These are phyloP conservation scores for Mariannaea sp. DNA, from an alignment of 2,329 filamentous ascomycete species.

Conservation along the genomic window DNA sequence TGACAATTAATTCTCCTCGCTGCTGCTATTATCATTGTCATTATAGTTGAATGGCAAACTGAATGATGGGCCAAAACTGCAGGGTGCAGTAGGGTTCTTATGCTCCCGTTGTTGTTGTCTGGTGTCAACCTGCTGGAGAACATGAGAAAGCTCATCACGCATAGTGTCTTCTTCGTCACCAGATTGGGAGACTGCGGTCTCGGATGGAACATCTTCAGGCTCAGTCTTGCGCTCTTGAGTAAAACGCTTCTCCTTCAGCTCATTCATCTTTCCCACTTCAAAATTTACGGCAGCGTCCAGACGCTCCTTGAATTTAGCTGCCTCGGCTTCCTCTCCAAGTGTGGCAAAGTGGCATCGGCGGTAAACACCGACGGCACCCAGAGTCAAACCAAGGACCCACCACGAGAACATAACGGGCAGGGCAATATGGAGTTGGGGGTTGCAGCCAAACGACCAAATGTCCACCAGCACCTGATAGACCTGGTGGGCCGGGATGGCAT, in stretches of 20 bases:
- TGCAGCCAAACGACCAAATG: conserved; percentile 29
- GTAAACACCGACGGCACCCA: conserved; percentile 6
- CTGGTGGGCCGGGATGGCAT: conserved; percentile 25
- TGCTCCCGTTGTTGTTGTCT: conserved; percentile 2
- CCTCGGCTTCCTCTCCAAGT: conserved; percentile 8
- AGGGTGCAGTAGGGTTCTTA: background rate
- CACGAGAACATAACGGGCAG: conserved; percentile 30
- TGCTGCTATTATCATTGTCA: background rate
- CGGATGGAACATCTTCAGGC: background rate
- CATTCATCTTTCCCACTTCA: background rate
- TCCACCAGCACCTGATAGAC: conserved; percentile 27
- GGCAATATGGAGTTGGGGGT: conserved; percentile 25
- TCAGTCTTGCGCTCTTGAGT: background rate
- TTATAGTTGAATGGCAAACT: conserved; percentile 3
- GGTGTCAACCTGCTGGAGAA: background rate
- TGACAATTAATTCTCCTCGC: too few relatives aligned
- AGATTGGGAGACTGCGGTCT: background rate
- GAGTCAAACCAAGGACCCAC: conserved; percentile 9
- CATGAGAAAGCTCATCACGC: conserved; percentile 6
- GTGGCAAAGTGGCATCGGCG: conserved; percentile 11
- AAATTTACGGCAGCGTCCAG: conserved; percentile 6
- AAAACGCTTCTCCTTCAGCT: background rate
- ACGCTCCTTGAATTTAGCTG: background rate
- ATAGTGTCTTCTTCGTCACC: conserved; percentile 1
- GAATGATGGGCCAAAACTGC: conserved; percentile 15